Conservation (phyloP, 2,329 filamentous ascomycete genomes). For the Sporothrix phasma region DNA sequence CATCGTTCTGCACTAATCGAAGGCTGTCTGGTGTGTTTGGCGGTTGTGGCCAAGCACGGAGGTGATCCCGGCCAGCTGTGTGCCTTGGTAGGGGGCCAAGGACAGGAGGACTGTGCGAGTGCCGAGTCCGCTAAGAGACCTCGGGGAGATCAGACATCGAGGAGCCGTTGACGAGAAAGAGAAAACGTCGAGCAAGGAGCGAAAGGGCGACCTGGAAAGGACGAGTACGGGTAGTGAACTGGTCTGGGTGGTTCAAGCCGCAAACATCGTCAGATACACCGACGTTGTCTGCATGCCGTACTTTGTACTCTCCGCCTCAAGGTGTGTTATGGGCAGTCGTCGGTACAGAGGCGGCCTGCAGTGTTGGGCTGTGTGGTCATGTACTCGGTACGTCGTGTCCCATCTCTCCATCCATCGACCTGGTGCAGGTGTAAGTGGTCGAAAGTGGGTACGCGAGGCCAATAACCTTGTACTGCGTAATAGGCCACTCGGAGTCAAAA, state of each 20-base stretch:
- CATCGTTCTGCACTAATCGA: too few species aligned
- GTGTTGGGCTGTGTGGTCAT: not conserved
- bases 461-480: not conserved
- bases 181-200: not conserved
- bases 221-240: not conserved
- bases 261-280: not conserved
- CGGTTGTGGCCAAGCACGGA: not conserved
- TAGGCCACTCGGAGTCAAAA: conserved; percentile 5
- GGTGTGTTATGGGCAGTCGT: not conserved
- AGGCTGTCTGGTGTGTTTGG: too few species aligned
- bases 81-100: not conserved
- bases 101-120: not conserved
- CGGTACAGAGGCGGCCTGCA: not conserved
- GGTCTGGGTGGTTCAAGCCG: not conserved
- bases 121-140: not conserved
- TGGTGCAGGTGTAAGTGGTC: not conserved
- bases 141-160: not conserved
- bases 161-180: not conserved
- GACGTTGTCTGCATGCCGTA: too few species aligned
- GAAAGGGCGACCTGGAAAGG: not conserved
- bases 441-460: not conserved
- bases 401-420: too few species aligned
- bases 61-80: not conserved
- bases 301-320: too few species aligned
- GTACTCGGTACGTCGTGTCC: not conserved